Evolutionary conservation across 495 filamentous ascomycete species (phyloP), one percentile per base, ranked within the genome.

Genomic region (Evernia prunastri): DNA sequence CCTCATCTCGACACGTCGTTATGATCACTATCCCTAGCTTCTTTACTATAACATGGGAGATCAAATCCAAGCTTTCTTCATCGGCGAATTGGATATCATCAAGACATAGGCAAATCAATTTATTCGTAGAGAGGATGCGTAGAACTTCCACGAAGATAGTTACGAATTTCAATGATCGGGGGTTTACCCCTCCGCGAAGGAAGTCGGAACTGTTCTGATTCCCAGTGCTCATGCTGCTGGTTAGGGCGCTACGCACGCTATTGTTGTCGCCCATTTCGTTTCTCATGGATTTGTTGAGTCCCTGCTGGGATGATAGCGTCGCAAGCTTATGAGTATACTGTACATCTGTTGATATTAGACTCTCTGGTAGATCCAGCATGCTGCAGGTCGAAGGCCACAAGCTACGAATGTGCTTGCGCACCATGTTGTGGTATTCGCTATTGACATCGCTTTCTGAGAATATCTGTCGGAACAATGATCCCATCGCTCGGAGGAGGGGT

Each of bases 81-180:
- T 96, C 92, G 23, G 90, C 89, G 71, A 87, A 91, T 68, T 96
- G 90, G 23, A 95, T 77, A 71, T 96, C 91, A 69, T 96, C 92
- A 9, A 96, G 75, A 66, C 86, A 91, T 43, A 95, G 82, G 69
- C 87, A 91, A 42, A 96, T 90, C 70, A 95, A 83, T 68, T 88
- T 90, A 66, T 87, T 86, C 6, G 85, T 80, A 2, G 89, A 86
- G 45, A 96, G 82, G 33, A 91, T 84, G 54, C 88, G 81, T 58
- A 96, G 71, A n/a, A 95, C 85, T 63, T 95, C 91, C 37, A 96
- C 72, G 71, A 92, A 91, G 31, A 88, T 89, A 69, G 89, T 91
- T 80, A 89, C 87, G 58, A 95, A 79, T 33, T 89, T 85, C 66
- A 91, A 87, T 15, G 87, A 88, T 67, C 89, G 90, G 1, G 83